Evolutionary conservation across 1,284 basidiomycete genomes (phyloP).

Genomic region (Fomitopsis palustris): DNA sequence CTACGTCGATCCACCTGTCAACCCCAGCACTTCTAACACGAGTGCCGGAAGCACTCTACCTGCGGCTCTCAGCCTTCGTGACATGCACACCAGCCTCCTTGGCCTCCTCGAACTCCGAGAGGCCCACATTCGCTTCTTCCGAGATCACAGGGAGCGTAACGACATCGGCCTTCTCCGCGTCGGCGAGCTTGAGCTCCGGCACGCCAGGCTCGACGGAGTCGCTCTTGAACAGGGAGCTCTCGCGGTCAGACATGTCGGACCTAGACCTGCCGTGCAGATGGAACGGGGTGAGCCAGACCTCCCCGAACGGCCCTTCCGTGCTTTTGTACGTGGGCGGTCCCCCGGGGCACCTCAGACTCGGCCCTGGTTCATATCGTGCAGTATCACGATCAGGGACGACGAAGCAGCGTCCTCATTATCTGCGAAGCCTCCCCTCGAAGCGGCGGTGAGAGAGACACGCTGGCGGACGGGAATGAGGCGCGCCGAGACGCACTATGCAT

Average conservation of each 20-base stretch:
- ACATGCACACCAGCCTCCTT: constrained; percentile 14
- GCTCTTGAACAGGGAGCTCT: background rate
- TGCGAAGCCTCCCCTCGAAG: background rate
- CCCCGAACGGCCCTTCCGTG: background rate
- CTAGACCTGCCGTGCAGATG: background rate
- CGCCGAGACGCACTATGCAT: background rate
- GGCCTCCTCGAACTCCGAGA: constrained; percentile 16
- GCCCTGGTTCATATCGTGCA: background rate
- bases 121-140: constrained; percentile 14
- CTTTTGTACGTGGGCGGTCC: background rate
- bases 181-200: background rate
- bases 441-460: background rate
- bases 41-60: background rate
- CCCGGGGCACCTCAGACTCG: background rate
- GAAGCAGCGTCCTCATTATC: background rate
- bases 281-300: background rate
- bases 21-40: background rate
- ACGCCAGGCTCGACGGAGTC: background rate
- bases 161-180: constrained; percentile 4
- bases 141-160: background rate
- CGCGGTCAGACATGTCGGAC: background rate
- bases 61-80: constrained; percentile 11
- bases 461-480: background rate
- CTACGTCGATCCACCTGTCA: background rate
- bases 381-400: background rate